Evolutionary conservation across 1,139 yeast genomes (phyloP), one percentile per base, ranked within the genome.

Genomic region (Yamadazyma dushanensis): DNA sequence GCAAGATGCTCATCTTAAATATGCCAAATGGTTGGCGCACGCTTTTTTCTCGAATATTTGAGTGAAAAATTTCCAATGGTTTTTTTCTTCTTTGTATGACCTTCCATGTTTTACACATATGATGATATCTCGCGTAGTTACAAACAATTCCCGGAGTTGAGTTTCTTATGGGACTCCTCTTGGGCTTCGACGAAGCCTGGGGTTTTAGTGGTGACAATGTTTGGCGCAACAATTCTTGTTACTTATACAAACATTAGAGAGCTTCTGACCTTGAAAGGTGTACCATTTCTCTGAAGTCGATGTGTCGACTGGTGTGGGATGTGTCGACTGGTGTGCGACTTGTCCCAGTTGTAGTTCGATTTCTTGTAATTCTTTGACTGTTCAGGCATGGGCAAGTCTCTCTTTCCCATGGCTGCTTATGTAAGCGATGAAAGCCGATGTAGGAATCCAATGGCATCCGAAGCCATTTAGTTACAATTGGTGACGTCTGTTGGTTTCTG

Each of bases 191-290:
- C 65, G 68, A 55, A 52, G 45, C 43, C 46, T 57, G 66, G 80
- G 80, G 73, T 66, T 63, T 57, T 56, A 47, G 46, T 76, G 78
- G 75, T 72, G 80, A 76, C 40, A 59, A 79, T 69, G 80, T 75
- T 65, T 68, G 80, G 78, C 80, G 79, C 80, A 75, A 69, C 68
- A 62, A 49, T 56, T 70, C 80, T 75, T 75, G 80, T 75, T 75
- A 75, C 80, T 54, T 56, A 19, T 46, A 53, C 64, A 72, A 59
- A 63, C 67, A 70, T 67, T 70, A 53, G 70, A 68, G 75, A 70
- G 51, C 58, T 70, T 70, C 76, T 70, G 76, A 70, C 57, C 73
- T 29, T 26, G 23, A 23, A 22, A 21, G 40, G 26, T 26, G 22
- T 32, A 31, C 32, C 10, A 11, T 11, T 16, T 24, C 18, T 13